Evolutionary conservation across 495 filamentous ascomycete genomes (phyloP).

Genomic region (Aspergillus steynii): DNA sequence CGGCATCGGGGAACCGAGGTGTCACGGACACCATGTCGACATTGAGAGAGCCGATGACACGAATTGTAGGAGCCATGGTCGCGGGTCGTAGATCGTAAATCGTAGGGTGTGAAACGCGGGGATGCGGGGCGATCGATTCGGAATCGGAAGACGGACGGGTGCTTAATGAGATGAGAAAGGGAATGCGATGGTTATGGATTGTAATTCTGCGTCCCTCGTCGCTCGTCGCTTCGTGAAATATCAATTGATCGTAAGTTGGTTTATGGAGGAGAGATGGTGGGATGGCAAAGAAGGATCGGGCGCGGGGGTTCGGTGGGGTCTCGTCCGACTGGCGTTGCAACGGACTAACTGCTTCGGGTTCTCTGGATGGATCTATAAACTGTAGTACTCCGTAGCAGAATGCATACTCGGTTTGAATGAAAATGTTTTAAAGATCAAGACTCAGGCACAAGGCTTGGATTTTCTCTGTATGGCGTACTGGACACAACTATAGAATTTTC

Average conservation of each 20-base stretch:
- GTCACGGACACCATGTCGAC: constrained; percentile 88
- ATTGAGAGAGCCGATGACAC: constrained; percentile 90
- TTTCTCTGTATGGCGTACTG: no score
- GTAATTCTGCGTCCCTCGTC: background rate
- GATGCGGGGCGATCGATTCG: background rate
- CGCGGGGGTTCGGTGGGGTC: no score
- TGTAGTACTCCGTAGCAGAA: no score
- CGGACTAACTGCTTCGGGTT: no score
- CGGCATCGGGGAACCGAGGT: constrained; percentile 74
- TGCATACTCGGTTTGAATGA: no score
- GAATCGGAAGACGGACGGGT: background rate
- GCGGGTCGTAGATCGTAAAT: background rate
- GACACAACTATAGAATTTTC: no score
- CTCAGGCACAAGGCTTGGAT: no score
- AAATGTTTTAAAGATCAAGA: no score
- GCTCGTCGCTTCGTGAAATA: background rate
- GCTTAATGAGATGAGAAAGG: background rate
- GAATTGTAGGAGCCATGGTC: constrained; percentile 57
- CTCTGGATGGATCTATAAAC: no score
- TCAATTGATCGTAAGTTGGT: background rate
- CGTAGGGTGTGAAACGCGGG: background rate
- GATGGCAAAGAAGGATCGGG: no score
- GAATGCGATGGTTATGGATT: background rate
- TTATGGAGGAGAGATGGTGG: no score
- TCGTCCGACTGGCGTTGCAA: no score